Evolutionary conservation across 345 rosid species (phyloP).

Genomic region (Corymbia maculata): DNA sequence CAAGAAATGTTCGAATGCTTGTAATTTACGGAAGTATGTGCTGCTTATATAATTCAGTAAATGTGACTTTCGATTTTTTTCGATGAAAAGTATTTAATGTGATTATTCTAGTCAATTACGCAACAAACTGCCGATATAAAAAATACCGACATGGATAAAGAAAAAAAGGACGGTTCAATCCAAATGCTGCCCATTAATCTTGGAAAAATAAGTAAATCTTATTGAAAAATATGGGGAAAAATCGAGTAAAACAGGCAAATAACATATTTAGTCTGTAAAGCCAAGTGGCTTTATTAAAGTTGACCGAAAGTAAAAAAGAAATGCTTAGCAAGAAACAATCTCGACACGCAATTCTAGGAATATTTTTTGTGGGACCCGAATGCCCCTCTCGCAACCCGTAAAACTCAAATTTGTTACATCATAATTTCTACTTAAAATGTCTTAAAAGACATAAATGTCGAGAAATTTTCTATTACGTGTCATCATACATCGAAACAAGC

Average conservation of each 20-base stretch:
- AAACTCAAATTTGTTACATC: background rate
- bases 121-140: background rate
- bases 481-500: accelerated
- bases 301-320: background rate
- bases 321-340: background rate
- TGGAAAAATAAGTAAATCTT: background rate
- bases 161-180: background rate
- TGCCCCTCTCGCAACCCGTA: background rate
- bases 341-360: background rate
- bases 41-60: background rate
- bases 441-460: background rate
- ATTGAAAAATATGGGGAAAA: background rate
- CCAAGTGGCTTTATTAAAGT: background rate
- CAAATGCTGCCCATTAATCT: background rate
- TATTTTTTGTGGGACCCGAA: background rate
- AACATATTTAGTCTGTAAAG: background rate
- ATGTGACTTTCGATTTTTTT: background rate
- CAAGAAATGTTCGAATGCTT: background rate
- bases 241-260: background rate
- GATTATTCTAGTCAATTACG: background rate
- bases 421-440: background rate
- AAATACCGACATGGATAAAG: background rate
- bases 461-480: accelerated
- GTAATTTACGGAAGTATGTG: background rate
- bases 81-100: background rate